These are phyloP conservation scores for Fusarium xyrophilum DNA, from an alignment of 2,329 filamentous ascomycete genomes.

Conservation along the genomic window DNA sequence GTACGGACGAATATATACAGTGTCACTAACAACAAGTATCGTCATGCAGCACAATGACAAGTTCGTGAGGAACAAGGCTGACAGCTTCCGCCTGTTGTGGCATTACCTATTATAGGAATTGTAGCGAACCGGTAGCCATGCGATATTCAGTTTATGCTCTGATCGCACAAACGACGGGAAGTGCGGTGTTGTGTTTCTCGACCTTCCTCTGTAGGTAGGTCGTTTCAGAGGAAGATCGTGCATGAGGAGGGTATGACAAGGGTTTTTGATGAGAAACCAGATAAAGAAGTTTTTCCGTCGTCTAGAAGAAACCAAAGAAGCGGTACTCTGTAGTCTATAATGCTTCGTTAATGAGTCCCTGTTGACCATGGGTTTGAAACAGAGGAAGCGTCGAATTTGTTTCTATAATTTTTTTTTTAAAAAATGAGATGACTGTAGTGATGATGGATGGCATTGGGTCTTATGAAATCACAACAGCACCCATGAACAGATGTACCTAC, in stretches of 20 bases:
- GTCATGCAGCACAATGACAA: background rate
- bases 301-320: slow-evolving; percentile 5
- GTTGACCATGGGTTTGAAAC: slow-evolving; percentile 9
- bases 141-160: slow-evolving; percentile 15
- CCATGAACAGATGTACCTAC: background rate
- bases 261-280: background rate
- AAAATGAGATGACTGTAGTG: slow-evolving; percentile 4
- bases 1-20: slow-evolving; percentile 1
- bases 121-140: slow-evolving; percentile 35
- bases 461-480: background rate
- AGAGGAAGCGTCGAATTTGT: slow-evolving; percentile 2
- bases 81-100: slow-evolving; percentile 18
- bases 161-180: slow-evolving; percentile 21
- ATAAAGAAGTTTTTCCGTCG: background rate
- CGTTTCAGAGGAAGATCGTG: slow-evolving; percentile 28
- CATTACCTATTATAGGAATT: slow-evolving; percentile 36
- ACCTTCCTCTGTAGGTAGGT: slow-evolving; percentile 33
- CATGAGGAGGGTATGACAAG: slow-evolving; percentile 12
- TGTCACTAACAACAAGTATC: slow-evolving; percentile 2
- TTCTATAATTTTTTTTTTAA: background rate
- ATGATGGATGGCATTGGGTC: background rate
- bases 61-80: slow-evolving; percentile 21
- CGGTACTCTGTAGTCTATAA: background rate
- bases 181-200: slow-evolving; percentile 16
- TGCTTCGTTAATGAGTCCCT: background rate